These are phyloP conservation scores for Hypholoma fasciculare DNA, from an alignment of 768 basidiomycete genomes.

Conservation along the genomic window DNA sequence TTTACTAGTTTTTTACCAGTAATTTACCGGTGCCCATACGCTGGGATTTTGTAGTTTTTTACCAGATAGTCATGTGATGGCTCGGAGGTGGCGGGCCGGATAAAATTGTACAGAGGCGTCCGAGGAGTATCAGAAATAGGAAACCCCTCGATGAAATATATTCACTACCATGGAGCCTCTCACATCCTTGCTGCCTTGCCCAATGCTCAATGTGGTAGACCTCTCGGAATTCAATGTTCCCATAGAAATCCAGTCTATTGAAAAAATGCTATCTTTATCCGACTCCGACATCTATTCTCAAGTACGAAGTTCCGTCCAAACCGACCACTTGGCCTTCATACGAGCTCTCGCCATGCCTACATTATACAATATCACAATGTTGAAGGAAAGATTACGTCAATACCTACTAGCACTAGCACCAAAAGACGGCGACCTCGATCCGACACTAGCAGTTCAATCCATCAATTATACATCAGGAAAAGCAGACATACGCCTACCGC, in stretches of 20 bases:
- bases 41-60: neutral
- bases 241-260: neutral
- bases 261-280: no score
- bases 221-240: neutral
- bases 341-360: neutral
- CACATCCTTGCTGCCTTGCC: neutral
- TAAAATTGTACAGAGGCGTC: no score
- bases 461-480: neutral
- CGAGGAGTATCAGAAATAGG: neutral
- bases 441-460: neutral
- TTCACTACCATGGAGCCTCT: neutral
- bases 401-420: neutral
- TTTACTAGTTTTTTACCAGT: neutral
- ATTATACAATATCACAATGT: neutral
- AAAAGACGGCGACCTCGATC: neutral
- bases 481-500: conserved; percentile 1
- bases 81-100: neutral
- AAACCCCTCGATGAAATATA: neutral
- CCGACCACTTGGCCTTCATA: neutral
- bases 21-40: neutral
- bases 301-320: neutral
- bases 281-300: conserved; percentile 1
- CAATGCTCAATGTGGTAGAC: conserved; percentile 9
- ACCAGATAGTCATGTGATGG: neutral
- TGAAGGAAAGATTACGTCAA: neutral